Evolutionary conservation across 306 rosid genomes (phyloP).

Genomic region (Glycine latifolia): DNA sequence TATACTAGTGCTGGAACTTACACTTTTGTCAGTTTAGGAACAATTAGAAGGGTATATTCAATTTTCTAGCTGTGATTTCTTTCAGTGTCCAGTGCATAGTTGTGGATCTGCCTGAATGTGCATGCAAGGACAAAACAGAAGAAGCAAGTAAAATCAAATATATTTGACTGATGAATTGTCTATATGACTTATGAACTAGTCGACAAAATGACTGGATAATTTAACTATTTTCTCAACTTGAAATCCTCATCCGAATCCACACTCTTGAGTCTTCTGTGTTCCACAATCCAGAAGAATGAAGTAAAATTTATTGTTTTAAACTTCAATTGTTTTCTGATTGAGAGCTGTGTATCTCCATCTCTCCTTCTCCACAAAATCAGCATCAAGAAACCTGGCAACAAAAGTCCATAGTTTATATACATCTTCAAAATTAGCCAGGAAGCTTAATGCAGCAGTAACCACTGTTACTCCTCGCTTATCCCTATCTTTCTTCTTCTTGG

Average conservation of each 20-base stretch:
- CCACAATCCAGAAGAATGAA: constrained; percentile 40
- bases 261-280: constrained; percentile 28
- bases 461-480: constrained; percentile 72
- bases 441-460: constrained; percentile 92
- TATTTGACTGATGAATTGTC: constrained; percentile 37
- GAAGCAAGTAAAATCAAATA: constrained; percentile 31
- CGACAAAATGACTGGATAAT: constrained; percentile 36
- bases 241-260: constrained; percentile 41
- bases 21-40: background rate
- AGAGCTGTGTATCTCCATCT: constrained; percentile 97
- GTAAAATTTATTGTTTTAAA: constrained; percentile 50
- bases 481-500: constrained; percentile 57
- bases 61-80: background rate
- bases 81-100: background rate
- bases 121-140: constrained; percentile 34
- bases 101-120: constrained; percentile 15
- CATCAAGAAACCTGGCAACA: constrained; percentile 91
- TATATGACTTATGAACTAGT: constrained; percentile 5
- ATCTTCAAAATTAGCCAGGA: constrained; percentile 84
- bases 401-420: constrained; percentile 86
- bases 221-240: constrained; percentile 28
- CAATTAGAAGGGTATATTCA: constrained; percentile 9
- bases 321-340: constrained; percentile 83
- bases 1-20: background rate
- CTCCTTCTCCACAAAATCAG: constrained; percentile 96